Percentiles rank a stretch among this genome's conserved stretches.
Evolutionary conservation across 331 rosid genomes (phyloP).

Genomic region (Quercus tomentella): DNA sequence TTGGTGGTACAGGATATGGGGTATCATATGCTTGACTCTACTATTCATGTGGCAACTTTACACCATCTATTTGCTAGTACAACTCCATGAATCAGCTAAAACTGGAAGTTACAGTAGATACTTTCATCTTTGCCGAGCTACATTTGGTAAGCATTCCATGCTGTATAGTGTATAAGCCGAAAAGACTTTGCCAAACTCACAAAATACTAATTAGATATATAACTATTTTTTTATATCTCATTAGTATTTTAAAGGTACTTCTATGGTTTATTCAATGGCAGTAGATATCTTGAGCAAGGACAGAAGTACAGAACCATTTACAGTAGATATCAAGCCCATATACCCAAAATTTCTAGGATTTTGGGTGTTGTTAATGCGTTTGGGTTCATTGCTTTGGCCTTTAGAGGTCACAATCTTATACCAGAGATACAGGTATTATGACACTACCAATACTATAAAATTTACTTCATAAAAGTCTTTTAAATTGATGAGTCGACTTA

Average conservation of each 20-base stretch:
- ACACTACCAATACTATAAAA: too few relatives aligned
- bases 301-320: too few relatives aligned
- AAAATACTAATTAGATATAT: too few relatives aligned
- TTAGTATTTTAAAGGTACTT: too few relatives aligned
- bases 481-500: too few relatives aligned
- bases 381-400: not conserved
- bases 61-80: constrained; percentile 23
- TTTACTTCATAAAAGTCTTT: too few relatives aligned
- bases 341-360: not conserved
- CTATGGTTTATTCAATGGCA: too few relatives aligned
- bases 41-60: constrained; percentile 35
- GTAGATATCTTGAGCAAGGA: too few relatives aligned
- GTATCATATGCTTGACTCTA: constrained; percentile 20
- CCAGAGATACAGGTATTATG: not conserved
- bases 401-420: not conserved
- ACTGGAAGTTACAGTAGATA: constrained; percentile 26
- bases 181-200: too few relatives aligned
- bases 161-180: not conserved
- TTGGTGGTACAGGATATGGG: constrained; percentile 27
- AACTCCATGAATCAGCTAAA: constrained; percentile 24
- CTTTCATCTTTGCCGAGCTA: constrained; percentile 16
- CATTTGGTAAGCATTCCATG: not conserved
- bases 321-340: too few relatives aligned
- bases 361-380: not conserved
- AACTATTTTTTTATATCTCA: too few relatives aligned